Evolutionary conservation across 768 basidiomycete species (phyloP), one percentile per base, ranked within the genome.

Genomic region (Tricholoma matsutake): DNA sequence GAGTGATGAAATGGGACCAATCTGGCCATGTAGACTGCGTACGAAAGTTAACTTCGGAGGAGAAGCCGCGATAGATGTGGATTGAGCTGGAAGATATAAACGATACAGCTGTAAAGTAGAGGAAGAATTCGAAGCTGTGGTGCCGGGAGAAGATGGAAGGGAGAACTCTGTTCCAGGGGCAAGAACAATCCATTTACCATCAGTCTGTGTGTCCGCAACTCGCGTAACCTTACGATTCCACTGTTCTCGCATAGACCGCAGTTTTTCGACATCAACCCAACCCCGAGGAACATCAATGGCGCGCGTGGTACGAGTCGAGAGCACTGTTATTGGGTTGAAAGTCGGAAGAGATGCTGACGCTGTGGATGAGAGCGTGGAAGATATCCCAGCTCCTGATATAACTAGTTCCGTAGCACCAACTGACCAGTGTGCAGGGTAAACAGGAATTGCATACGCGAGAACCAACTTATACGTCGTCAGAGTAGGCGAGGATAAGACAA

Each of bases 151-250:
- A 6, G 65, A 43, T 39, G 61, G 59, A 56, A 62, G 60, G 22
- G 69, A 65, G n/a, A 66, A 41, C 10, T 61, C 56, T 62, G 81
- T 78, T 31, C 81, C 85, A 13, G 89, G 85, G 13, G 87, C 91
- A 53, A 92, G 79, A 11, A 93, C 86, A 16, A 85, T 86, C 89
- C 90, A 94, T 78, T 91, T 92, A 8, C 92, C 92, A 68, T 93
- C 92, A 5, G 92, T 91, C 67, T 91, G 87, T 14, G 83, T 86
- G 65, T 86, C 88, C n/a, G 86, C 83, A 31, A 94, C 86, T 11
- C 78, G 76, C 47, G 76, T 75, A 18, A 93, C 82, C 71, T 91
- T 92, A 60, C 91, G 88, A 29, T 82, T 80, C 88, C 90, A 92
- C 63, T 93, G 92, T 64, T 89, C 86, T 35, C 84, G 84, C 78